A percentile compares a stretch with the other conserved stretches of the same genome.
Conservation (phyloP, 1,139 yeast species). For the Martiniozyma asiatica region DNA sequence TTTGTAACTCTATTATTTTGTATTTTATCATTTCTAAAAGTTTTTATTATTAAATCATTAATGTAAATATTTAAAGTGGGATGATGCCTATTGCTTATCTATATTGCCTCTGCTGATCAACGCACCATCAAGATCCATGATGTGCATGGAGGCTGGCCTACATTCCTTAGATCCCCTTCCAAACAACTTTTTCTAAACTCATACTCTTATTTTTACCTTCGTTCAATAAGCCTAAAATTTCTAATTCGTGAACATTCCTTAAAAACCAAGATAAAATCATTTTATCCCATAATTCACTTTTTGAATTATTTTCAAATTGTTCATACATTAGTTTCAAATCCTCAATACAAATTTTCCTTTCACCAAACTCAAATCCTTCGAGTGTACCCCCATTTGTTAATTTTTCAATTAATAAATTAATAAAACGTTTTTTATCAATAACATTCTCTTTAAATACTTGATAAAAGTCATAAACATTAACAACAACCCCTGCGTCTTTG, state of each 20-base stretch:
- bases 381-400: constrained; percentile 6
- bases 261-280: constrained; percentile 42
- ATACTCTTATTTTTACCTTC: constrained; percentile 38
- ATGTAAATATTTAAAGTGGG: too few species aligned
- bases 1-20: too few species aligned
- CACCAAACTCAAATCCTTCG: too few species aligned
- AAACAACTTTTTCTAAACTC: constrained; percentile 41
- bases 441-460: constrained; percentile 54
- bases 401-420: constrained; percentile 23
- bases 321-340: constrained; percentile 1
- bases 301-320: constrained; percentile 5
- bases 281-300: constrained; percentile 33
- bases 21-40: neutral
- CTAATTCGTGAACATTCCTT: constrained; percentile 45
- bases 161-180: constrained; percentile 38
- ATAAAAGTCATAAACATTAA: constrained; percentile 71
- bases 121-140: too few species aligned
- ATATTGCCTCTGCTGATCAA: too few species aligned
- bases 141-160: too few species aligned
- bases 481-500: constrained; percentile 66
- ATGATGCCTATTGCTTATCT: too few species aligned
- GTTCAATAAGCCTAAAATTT: constrained; percentile 40
- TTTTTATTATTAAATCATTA: neutral
- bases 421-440: constrained; percentile 26
- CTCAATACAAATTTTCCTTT: neutral